Conservation (phyloP, 2,329 filamentous ascomycete genomes). For the Aspergillus amoenus region DNA sequence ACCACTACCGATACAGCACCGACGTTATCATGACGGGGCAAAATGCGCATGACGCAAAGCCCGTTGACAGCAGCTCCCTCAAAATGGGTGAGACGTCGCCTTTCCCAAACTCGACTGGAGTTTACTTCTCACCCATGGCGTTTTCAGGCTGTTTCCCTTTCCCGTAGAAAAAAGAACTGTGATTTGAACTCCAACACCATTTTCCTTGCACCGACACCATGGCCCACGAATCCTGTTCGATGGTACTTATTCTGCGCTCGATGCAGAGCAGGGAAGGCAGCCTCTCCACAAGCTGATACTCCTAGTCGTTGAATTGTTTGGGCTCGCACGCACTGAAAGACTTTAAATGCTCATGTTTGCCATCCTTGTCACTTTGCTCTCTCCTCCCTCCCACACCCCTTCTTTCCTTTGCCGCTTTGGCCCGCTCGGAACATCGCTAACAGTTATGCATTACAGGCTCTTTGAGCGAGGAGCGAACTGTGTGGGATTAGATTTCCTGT, state of each 20-base stretch:
- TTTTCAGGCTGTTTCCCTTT: constrained; percentile 51
- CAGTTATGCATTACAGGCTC: constrained; percentile 57
- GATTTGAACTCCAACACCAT: constrained; percentile 27
- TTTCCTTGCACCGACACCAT: constrained; percentile 28
- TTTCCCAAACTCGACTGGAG: constrained; percentile 42
- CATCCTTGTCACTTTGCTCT: constrained; percentile 44
- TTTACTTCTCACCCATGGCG: constrained; percentile 53
- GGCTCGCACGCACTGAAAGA: constrained; percentile 36
- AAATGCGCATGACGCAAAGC: constrained; percentile 33
- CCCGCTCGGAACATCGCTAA: constrained; percentile 40
- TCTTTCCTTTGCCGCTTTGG: constrained; percentile 22
- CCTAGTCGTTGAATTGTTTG: constrained; percentile 41
- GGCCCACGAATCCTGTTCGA: constrained; percentile 31
- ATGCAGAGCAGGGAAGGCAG: constrained; percentile 28
- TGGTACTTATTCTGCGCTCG: constrained; percentile 34
- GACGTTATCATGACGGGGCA: constrained; percentile 33
- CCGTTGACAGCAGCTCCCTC: constrained; percentile 43
- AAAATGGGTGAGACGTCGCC: constrained; percentile 69
- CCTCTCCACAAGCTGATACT: constrained; percentile 29
- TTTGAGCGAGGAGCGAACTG: constrained; percentile 85
- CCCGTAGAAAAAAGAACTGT: constrained; percentile 31
- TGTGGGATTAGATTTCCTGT: constrained; percentile 89
- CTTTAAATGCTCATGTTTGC: constrained; percentile 42
- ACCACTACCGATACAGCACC: constrained; percentile 43
- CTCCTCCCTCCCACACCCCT: constrained; percentile 34